Evolutionary conservation across 75 land plant genomes (phyloP).

Genomic region (Ceratopteris richardii): DNA sequence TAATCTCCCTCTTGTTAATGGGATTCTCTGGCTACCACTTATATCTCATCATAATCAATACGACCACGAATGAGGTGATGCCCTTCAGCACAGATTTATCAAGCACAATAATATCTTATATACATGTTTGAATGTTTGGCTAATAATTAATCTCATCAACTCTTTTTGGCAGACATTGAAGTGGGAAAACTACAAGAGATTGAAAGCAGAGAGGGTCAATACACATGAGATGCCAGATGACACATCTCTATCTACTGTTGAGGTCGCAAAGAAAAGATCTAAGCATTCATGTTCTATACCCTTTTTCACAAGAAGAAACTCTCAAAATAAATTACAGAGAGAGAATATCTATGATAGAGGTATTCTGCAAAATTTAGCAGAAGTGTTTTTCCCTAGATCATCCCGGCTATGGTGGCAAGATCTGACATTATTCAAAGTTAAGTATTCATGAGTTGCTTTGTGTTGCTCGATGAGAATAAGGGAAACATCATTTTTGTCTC

Average conservation of each 20-base stretch:
- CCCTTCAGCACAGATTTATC: no score
- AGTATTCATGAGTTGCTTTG: no score
- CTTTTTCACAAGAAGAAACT: constrained; percentile 2
- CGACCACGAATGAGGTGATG: constrained; percentile 88
- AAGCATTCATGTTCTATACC: constrained; percentile 1
- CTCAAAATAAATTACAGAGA: constrained; percentile 5
- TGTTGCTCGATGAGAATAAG: no score
- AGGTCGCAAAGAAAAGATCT: constrained; percentile 1
- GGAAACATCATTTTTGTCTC: no score
- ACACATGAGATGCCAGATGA: constrained; percentile 1
- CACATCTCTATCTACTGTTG: not conserved
- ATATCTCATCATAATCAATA: constrained; percentile 67
- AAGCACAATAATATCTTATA: no score
- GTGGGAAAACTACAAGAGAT: constrained; percentile 59
- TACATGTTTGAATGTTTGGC: no score
- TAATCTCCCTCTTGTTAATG: constrained; percentile 60
- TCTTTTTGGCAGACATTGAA: constrained; percentile 43
- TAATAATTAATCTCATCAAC: not conserved
- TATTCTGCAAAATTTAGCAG: constrained; percentile 5
- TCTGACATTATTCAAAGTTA: not conserved
- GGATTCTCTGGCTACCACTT: constrained; percentile 80
- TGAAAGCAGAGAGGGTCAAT: constrained; percentile 14
- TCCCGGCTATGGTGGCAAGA: constrained; percentile 1
- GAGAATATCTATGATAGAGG: constrained; percentile 14
- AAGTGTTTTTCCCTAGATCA: constrained; percentile 12